Base-by-base conservation (phyloP, 140 eudicot genomes). In the Senecio squalidus region DNA sequence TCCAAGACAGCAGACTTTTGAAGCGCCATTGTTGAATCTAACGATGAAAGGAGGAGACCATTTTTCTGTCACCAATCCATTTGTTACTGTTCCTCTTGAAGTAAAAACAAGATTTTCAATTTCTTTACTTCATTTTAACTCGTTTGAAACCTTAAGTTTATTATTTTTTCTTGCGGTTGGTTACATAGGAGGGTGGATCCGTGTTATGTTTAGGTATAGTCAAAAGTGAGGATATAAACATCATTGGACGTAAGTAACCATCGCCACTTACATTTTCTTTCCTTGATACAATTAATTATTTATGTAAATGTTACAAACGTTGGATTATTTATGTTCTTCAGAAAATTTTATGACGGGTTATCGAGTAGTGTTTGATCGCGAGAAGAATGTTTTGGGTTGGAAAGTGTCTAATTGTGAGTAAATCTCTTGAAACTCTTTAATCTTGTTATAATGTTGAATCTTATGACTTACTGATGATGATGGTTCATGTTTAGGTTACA, bases 261-360 rank as follows among this genome's bases (percentile, higher is more conserved):
- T 34, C 25, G 26, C 50, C 49, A n/a, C 48, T 30, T 63, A 22
- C 28, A 7, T 55, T 45, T 67, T 36, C 26, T 59, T 62, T 40
- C 21, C 27, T 33, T 21, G 14, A 9, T 46, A 23, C 23, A 53
- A 21, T 22, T 68, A 5, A 25, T 31, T 7, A 3, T 50, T 55
- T 39, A 25, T 21, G 18, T 40, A 51, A 60, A 22, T 64, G n/a
- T 56, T 33, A 46, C 63, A 13, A 7, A 40, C 17, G 9, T 55
- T 55, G 25, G 52, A 7, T 50, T 21, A 1, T 25, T 43, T 20
- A n/a, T n/a, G n/a, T 25, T 48, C 17, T 40, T 45, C 92, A 91
- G 98, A 87, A 71, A 87, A 92, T 72, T 92, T 92, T 67, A 86
- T 91, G 98, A 81, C 95, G 41, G 95, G 98, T 47, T 87, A 87